These are phyloP conservation scores for Crithidia mellificae DNA, from an alignment of 208 protist species.

Conservation along the genomic window DNA sequence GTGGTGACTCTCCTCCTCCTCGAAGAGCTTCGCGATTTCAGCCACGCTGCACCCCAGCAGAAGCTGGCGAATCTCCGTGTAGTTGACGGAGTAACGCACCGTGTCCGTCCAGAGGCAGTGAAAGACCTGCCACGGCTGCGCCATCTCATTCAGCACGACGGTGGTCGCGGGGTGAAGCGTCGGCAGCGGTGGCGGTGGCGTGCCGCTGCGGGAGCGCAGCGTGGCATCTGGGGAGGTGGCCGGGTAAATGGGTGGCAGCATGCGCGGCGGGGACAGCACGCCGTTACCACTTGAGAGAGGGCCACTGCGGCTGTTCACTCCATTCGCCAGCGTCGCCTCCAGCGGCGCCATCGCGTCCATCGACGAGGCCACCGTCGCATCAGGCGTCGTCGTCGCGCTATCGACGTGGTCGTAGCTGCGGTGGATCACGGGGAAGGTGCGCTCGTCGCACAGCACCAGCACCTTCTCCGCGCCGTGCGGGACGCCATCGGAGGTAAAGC, in stretches of 20 bases:
- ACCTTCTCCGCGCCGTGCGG: conserved; percentile 26
- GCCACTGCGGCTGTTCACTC: neutral
- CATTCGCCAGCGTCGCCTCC: neutral
- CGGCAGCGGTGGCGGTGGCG: neutral
- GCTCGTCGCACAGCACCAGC: conserved; percentile 24
- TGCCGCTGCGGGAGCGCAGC: neutral
- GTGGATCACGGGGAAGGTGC: conserved; percentile 21
- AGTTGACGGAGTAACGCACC: conserved; percentile 50
- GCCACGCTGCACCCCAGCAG: conserved; percentile 32
- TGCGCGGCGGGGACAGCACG: neutral
- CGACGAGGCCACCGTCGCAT: conserved; percentile 14
- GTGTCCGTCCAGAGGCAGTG: conserved; percentile 42
- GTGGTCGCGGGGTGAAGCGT: neutral
- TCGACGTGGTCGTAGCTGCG: conserved; percentile 5
- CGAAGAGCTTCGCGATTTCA: conserved; percentile 28
- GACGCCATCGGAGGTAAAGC: conserved; percentile 18
- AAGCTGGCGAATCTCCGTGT: conserved; percentile 36
- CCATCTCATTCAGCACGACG: conserved; percentile 1
- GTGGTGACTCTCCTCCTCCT: neutral
- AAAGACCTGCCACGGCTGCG: conserved; percentile 34
- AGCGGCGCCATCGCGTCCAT: conserved; percentile 4
- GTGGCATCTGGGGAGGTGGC: neutral
- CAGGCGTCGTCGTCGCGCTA: conserved; percentile 1
- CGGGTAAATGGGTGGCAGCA: conserved; percentile 8
- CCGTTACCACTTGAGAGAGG: too few species aligned